phyloP scores from a whole-genome alignment of 208 protist species.

The Crithidia sp. region DNA sequence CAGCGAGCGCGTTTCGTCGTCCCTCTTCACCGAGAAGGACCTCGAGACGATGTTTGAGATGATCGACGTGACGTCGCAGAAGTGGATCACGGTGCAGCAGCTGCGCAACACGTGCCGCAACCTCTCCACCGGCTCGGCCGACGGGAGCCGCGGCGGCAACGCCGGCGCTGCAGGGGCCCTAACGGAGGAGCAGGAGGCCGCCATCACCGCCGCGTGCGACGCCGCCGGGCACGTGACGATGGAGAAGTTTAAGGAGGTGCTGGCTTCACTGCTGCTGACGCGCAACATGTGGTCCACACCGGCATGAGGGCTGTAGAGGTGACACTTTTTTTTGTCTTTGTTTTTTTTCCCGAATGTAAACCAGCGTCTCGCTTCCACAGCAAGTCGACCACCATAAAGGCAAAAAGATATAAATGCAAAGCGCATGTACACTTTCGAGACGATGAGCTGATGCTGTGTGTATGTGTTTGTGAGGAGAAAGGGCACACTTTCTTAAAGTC shows the following conservation, averaged over 20 bases:
- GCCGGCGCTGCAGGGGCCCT: slow-evolving; percentile 19
- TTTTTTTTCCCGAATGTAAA: too few species aligned
- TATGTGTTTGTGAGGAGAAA: too few species aligned
- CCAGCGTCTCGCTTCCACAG: too few species aligned
- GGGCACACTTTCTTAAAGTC: too few species aligned
- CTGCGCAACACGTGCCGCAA: slow-evolving; percentile 90
- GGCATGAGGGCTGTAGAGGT: background rate
- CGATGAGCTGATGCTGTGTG: too few species aligned
- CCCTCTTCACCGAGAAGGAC: slow-evolving; percentile 87
- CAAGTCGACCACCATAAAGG: too few species aligned
- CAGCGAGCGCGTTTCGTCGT: slow-evolving; percentile 60
- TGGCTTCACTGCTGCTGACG: slow-evolving; percentile 68
- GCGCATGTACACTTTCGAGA: too few species aligned
- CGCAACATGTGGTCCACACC: slow-evolving; percentile 62
- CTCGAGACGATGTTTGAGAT: slow-evolving; percentile 93
- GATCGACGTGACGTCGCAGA: slow-evolving; percentile 90
- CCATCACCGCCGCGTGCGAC: slow-evolving; percentile 72
- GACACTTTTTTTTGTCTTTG: too few species aligned
- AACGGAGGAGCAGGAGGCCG: slow-evolving; percentile 55
- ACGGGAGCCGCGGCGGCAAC: slow-evolving; percentile 1
- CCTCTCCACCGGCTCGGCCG: slow-evolving; percentile 55
- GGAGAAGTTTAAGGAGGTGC: slow-evolving; percentile 86
- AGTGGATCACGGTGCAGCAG: slow-evolving; percentile 81
- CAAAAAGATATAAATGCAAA: too few species aligned
- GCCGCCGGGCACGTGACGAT: slow-evolving; percentile 73